Evolutionary conservation across 768 basidiomycete genomes (phyloP), one percentile per base, ranked within the genome.

Genomic region (Psilocybe cyanescens): DNA sequence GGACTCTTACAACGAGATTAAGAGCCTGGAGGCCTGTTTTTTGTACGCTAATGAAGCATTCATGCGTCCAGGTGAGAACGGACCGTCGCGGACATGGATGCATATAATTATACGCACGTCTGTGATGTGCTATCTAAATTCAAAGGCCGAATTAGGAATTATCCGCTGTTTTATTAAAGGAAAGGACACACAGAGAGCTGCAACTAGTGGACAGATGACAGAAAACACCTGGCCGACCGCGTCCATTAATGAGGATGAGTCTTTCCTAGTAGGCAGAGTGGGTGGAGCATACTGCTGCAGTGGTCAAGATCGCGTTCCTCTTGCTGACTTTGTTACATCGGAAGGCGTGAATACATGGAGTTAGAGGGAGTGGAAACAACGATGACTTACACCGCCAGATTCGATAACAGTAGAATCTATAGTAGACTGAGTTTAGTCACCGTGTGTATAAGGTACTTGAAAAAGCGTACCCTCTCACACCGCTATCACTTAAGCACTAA

Each of bases 351-450:
- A 9, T 30, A 24, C n/a, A 46, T 14, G 29, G 6, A 2, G 0
- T 14, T 14, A 4, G 8, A 8, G 12, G 12, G 16, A 1, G 0
- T 7, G 17, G 0, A 45, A 14, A 46, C 0, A 1, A 6, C 4
- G 44, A 28, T n/a, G 19, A 46, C 55, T 56, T 28, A 56, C 55
- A 28, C 39, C 55, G 17, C 55, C 55, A 56, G 29, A 56, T 56
- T 56, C 55, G 37, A 31, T 44, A 56, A 41, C 55, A 56, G n/a
- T 56, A 56, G 14, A 56, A 56, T 29, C 54, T 55, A 37, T 4
- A 6, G 11, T 35, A n/a, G 14, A 19, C 0, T 2, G 28, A 3
- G 17, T 24, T 48, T n/a, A 48, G 3, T 19, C 14, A 48, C 17
- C 17, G 14, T 19, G 5, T 48, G 7, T 11, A 35, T 35, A 24